Evolutionary conservation across 768 basidiomycete genomes (phyloP).

Genomic region (Roridomyces roridus): DNA sequence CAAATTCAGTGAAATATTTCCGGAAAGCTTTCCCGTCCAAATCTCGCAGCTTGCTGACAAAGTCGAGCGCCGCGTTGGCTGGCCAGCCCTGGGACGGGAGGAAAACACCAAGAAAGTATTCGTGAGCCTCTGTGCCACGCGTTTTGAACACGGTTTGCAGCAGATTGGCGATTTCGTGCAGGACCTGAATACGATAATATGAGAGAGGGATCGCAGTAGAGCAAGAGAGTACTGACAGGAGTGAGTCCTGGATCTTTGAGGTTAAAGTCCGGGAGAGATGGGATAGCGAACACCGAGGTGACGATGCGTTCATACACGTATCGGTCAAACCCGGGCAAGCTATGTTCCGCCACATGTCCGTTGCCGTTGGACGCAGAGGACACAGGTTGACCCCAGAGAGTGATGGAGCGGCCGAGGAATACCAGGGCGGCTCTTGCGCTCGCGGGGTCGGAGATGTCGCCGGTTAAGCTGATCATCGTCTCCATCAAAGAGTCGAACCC

Average conservation of each 20-base stretch:
- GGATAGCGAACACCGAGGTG: slow-evolving; percentile 81
- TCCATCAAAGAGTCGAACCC: slow-evolving; percentile 81
- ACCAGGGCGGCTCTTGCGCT: slow-evolving; percentile 82
- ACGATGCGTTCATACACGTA: slow-evolving; percentile 90
- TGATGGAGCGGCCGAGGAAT: slow-evolving; percentile 75
- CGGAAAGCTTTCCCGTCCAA: slow-evolving; percentile 79
- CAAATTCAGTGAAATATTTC: slow-evolving; percentile 88
- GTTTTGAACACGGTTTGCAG: slow-evolving; percentile 80
- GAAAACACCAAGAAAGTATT: slow-evolving; percentile 79
- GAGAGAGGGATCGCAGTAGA: background rate
- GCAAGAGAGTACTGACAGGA: slow-evolving; percentile 2
- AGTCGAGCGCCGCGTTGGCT: slow-evolving; percentile 73
- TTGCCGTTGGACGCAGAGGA: slow-evolving; percentile 39
- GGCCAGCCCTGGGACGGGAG: slow-evolving; percentile 93
- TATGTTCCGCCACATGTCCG: slow-evolving; percentile 32
- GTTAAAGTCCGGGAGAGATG: slow-evolving; percentile 82
- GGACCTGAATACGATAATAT: slow-evolving; percentile 56
- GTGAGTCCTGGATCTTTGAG: slow-evolving; percentile 61
- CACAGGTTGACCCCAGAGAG: slow-evolving; percentile 68
- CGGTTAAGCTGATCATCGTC: slow-evolving; percentile 73
- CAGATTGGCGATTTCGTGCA: slow-evolving; percentile 88
- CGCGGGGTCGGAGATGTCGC: slow-evolving; percentile 75
- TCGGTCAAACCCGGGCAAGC: slow-evolving; percentile 88
- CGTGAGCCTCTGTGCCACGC: slow-evolving; percentile 81
- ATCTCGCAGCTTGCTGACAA: slow-evolving; percentile 76